Conservation (phyloP, 2,329 filamentous ascomycete species). For the Ophiocordyceps camponoti-leonardi region DNA sequence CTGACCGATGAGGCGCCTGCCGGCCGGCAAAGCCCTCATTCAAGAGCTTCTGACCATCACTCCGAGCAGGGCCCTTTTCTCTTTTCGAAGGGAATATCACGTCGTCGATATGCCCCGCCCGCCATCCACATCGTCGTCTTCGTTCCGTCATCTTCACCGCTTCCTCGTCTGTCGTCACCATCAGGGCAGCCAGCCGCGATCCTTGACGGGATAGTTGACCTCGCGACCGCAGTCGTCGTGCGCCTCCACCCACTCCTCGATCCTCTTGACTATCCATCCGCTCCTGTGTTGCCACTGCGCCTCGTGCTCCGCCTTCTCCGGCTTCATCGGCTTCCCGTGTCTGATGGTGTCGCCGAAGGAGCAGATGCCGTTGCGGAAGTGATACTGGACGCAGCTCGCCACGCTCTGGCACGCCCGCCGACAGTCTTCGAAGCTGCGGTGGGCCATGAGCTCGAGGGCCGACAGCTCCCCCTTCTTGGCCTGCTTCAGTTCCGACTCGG, state of each 20-base stretch:
- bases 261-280: conserved; percentile 24
- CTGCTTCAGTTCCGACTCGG: conserved; percentile 12
- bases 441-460: conserved; percentile 21
- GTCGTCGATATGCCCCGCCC: no score
- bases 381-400: conserved; percentile 22
- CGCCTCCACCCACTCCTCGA: conserved; percentile 20
- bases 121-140: no score
- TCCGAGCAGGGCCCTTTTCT: no score
- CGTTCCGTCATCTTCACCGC: background rate
- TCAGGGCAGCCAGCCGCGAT: background rate
- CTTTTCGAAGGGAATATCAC: no score
- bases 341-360: conserved; percentile 16
- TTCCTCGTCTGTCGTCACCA: background rate
- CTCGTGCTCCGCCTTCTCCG: conserved; percentile 10
- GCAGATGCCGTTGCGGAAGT: conserved; percentile 21
- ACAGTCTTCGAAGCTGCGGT: conserved; percentile 24
- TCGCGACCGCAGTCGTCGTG: conserved; percentile 16
- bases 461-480: conserved; percentile 17
- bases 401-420: conserved; percentile 22
- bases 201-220: background rate
- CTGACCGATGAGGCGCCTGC: no score
- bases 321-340: conserved; percentile 20
- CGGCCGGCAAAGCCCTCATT: no score
- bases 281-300: conserved; percentile 14
- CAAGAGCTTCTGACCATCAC: no score